These are phyloP conservation scores for Scenedesmus sp. DNA, from an alignment of 163 green algal genomes.

Conservation along the genomic window DNA sequence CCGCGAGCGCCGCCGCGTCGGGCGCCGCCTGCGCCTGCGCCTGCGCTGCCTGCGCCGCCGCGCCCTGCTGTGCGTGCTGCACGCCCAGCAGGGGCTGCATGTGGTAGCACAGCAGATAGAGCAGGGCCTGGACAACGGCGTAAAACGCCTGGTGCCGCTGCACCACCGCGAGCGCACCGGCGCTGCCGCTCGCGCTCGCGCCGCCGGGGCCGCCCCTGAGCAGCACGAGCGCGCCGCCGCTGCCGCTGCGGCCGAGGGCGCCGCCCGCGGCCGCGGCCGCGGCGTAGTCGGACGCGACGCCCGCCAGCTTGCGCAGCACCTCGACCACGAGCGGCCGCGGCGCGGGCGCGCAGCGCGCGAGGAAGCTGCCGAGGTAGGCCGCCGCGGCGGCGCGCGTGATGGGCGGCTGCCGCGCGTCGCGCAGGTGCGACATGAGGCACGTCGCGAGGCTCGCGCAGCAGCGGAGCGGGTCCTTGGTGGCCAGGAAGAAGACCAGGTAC, in stretches of 20 bases:
- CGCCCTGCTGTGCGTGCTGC: background rate
- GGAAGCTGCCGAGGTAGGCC: conserved; percentile 81
- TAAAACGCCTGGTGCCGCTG: conserved; percentile 78
- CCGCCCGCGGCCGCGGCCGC: background rate
- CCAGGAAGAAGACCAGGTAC: conserved; percentile 83
- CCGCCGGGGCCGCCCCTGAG: background rate
- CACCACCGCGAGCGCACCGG: conserved; percentile 5
- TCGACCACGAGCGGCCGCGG: conserved; percentile 65
- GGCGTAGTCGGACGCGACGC: conserved; percentile 53
- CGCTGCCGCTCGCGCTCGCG: conserved; percentile 2
- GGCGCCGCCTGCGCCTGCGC: too few species aligned
- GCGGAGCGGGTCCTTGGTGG: conserved; percentile 51
- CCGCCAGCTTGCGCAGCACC: conserved; percentile 50
- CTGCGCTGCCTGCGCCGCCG: background rate
- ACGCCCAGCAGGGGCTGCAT: conserved; percentile 71
- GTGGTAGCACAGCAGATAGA: conserved; percentile 95
- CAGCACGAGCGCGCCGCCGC: conserved; percentile 32
- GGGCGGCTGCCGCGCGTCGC: conserved; percentile 59
- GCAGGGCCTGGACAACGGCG: conserved; percentile 75
- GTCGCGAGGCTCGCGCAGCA: conserved; percentile 65
- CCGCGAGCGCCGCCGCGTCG: too few species aligned
- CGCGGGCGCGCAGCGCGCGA: conserved; percentile 70
- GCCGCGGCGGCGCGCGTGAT: conserved; percentile 73
- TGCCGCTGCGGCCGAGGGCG: conserved; percentile 21
- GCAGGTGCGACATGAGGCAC: conserved; percentile 63